Evolutionary conservation across 768 basidiomycete genomes (phyloP), one percentile per base, ranked within the genome.

Genomic region (Coprinopsis cinerea): DNA sequence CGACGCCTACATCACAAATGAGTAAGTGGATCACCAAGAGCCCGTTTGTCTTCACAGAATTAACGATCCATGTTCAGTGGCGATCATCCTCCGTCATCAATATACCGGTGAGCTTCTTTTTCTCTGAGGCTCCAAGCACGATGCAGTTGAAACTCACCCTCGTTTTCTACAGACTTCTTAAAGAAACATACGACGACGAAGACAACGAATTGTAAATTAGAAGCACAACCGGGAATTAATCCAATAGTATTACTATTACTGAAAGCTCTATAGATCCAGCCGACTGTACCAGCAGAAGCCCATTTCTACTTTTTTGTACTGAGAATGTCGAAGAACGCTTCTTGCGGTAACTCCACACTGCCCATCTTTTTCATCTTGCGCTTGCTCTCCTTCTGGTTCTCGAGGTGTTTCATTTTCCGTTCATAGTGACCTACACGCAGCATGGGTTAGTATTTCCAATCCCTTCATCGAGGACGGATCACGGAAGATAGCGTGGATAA

Each of bases 181-280:
- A 94, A 62, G 94, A 96, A 65, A 84, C 90, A 22, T 96, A 96
- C 54, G 93, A 95, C 60, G 94, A 96, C 60, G 92, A 93, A 65
- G 94, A 96, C 63, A 82, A 83, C 53, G 88, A 91, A 58, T 67
- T 95, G 48, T 88, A 70, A 67, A 64, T 58, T 55, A 59, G 20
- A 17, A 18, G 28, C 27, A 15, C 15, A 22, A 18, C 25, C 44
- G 27, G 32, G 34, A 41, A 42, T 28, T 36, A 44, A 37, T 27
- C n/a, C n/a, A n/a, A n/a, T n/a, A n/a, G n/a, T n/a, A n/a, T n/a
- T n/a, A n/a, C n/a, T n/a, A n/a, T n/a, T n/a, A n/a, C n/a, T n/a
- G n/a, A n/a, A n/a, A n/a, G n/a, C n/a, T n/a, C n/a, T n/a, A n/a
- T n/a, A n/a, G n/a, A n/a, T n/a, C n/a, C n/a, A n/a, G n/a, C n/a